These are phyloP conservation scores for Decorospora gaudefroyi DNA, from an alignment of 2,329 filamentous ascomycete genomes.

Conservation along the genomic window DNA sequence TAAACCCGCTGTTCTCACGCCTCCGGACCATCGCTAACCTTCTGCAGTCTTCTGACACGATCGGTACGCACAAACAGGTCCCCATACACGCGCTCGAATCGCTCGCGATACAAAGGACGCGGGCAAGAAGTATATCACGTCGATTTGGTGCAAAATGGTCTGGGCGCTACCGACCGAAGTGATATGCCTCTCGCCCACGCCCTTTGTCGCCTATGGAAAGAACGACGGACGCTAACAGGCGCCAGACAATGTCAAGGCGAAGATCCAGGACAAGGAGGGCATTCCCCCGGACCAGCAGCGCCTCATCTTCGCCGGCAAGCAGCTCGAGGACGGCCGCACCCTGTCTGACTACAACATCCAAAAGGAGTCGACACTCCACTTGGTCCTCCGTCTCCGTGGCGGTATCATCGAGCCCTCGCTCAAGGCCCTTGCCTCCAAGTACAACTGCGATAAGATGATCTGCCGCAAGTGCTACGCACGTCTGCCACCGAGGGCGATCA, in stretches of 20 bases:
- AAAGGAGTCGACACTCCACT: constrained; percentile 98
- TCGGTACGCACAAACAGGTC: constrained; percentile 56
- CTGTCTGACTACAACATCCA: constrained; percentile 99
- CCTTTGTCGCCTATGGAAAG: too few species aligned
- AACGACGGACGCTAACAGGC: constrained; percentile 25
- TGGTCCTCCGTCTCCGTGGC: constrained; percentile 98
- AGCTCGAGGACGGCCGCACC: constrained; percentile 97
- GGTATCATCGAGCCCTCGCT: constrained; percentile 97
- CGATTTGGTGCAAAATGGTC: too few species aligned
- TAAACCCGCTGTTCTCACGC: too few species aligned
- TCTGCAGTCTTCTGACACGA: constrained; percentile 94
- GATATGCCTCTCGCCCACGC: too few species aligned
- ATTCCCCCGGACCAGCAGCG: constrained; percentile 98
- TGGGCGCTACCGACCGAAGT: too few species aligned
- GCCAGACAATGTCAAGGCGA: constrained; percentile 95
- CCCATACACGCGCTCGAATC: too few species aligned
- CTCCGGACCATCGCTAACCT: constrained; percentile 1
- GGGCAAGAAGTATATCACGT: too few species aligned
- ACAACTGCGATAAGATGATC: constrained; percentile 99
- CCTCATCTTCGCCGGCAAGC: constrained; percentile 98
- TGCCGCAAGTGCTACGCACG: constrained; percentile 99
- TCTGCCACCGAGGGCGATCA: constrained; percentile 97
- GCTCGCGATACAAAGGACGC: too few species aligned
- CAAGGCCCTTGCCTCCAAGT: constrained; percentile 98
- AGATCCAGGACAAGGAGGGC: constrained; percentile 99